Evolutionary conservation across 2,329 filamentous ascomycete species (phyloP), one percentile per base, ranked within the genome.

Genomic region (Stachybotrys chlorohalonatus): DNA sequence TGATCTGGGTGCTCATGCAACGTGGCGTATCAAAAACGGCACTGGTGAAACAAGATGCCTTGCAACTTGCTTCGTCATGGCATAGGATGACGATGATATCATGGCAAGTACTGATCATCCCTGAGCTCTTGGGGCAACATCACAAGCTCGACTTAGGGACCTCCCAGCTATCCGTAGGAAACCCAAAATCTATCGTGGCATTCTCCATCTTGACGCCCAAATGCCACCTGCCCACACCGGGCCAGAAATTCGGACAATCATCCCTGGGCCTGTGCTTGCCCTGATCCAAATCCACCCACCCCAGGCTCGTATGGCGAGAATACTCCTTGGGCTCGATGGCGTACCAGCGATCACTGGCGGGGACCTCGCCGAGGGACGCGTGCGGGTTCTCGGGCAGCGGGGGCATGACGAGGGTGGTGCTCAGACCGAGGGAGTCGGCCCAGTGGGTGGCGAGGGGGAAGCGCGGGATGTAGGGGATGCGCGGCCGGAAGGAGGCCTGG

Each of bases 231-330:
- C 70, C 67, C 11, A 76, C 57, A 1, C 70, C 72, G 2, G 76
- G 76, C 76, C 75, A 78, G 59, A 77, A 78, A 60, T 78, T 75
- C 55, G 72, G 66, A 36, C 62, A 59, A 11, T 59, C 56, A 9
- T 60, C 63, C 15, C 55, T 59, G 1, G 50, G 53, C 0, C 62
- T 64, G 3, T 66, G 57, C 11, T 64, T 66, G 31, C 69, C 62
- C 64, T 78, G 75, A 46, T 65, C 62, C 54, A 80, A 58, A 54
- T 80, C 77, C 54, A 74, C 73, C 76, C 77, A 80, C 0, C 71
- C 71, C 6, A 79, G 24, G n/a, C 63, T 68, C 1, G 72, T 66
- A 15, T 56, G 54, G n/a, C 59, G 56, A n/a, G 61, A 63, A 39
- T 59, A 63, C 60, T 68, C 63, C 7, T 55, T 53, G 15, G 73